phyloP scores from a whole-genome alignment of 2,329 filamentous ascomycete species.

The Chrysoporthe puriensis region DNA sequence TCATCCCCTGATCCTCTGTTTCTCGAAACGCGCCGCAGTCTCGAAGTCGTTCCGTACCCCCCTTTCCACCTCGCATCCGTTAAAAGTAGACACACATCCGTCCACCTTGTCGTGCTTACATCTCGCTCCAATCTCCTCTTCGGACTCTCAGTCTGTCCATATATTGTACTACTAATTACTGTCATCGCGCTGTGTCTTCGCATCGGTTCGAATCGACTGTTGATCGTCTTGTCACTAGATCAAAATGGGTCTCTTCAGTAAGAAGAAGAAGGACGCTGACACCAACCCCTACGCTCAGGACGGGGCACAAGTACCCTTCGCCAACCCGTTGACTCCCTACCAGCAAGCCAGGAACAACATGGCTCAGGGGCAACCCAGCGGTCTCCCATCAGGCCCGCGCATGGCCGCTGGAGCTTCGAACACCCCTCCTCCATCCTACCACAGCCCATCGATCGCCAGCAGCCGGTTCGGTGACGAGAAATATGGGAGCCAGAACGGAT shows the following conservation, averaged over 20 bases:
- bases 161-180: neutral
- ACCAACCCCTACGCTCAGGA: slow-evolving; percentile 65
- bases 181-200: neutral
- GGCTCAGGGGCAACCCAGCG: slow-evolving; percentile 34
- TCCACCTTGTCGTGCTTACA: neutral
- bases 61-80: slow-evolving; percentile 16
- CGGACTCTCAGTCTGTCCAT: neutral
- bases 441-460: slow-evolving; percentile 33
- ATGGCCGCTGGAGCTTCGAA: slow-evolving; percentile 30
- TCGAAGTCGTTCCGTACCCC: slow-evolving; percentile 16
- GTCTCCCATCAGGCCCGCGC: slow-evolving; percentile 37
- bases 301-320: slow-evolving; percentile 55
- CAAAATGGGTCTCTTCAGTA: slow-evolving; percentile 53
- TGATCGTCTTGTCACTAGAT: slow-evolving; percentile 17
- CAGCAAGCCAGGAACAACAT: slow-evolving; percentile 47
- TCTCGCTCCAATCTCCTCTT: neutral
- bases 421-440: slow-evolving; percentile 38
- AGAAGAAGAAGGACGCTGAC: slow-evolving; percentile 47
- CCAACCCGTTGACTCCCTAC: slow-evolving; percentile 53
- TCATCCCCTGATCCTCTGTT: slow-evolving; percentile 15
- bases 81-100: neutral
- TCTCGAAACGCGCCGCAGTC: slow-evolving; percentile 28
- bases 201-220: neutral
- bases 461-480: slow-evolving; percentile 58
- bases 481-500: slow-evolving; percentile 55